These are phyloP conservation scores for Scutellaria minor DNA, from an alignment of 257 asterid species.

Conservation along the genomic window DNA sequence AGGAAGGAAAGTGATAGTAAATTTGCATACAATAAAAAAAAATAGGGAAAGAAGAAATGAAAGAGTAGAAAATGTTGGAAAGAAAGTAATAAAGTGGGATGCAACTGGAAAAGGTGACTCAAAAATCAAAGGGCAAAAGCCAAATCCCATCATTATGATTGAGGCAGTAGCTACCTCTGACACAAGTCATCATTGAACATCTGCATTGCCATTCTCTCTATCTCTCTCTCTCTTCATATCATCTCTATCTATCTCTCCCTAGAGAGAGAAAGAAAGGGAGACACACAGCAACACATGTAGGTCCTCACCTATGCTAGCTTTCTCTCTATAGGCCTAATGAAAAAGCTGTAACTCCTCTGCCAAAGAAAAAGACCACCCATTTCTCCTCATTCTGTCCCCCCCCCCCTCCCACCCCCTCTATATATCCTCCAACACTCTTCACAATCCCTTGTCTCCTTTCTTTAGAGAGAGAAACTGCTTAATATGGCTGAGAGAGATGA, in stretches of 20 bases:
- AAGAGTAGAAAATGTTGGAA: not conserved
- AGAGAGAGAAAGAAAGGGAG: not conserved
- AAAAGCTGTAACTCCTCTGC: slow-evolving; percentile 72
- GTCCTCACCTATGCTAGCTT: slow-evolving; percentile 49
- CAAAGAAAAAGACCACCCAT: slow-evolving; percentile 55
- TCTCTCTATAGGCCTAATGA: slow-evolving; percentile 40
- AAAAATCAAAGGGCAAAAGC: slow-evolving; percentile 46
- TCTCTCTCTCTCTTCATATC: not conserved
- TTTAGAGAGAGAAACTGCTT: slow-evolving; percentile 21
- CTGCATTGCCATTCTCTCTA: slow-evolving; percentile 43
- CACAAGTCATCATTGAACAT: slow-evolving; percentile 90
- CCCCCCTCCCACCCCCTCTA: slow-evolving; percentile 1
- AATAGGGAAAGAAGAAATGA: too few species aligned
- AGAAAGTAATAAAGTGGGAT: not conserved
- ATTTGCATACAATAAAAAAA: too few species aligned
- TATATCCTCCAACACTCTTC: slow-evolving; percentile 16
- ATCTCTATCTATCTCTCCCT: not conserved
- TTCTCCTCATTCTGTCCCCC: slow-evolving; percentile 83
- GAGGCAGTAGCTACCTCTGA: slow-evolving; percentile 78
- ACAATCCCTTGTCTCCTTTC: not conserved
- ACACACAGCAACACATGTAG: slow-evolving; percentile 34
- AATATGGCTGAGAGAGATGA: slow-evolving; percentile 60
- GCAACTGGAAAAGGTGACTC: slow-evolving; percentile 35
- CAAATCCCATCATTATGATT: slow-evolving; percentile 84
- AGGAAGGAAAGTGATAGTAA: not conserved